Evolutionary conservation across 2,329 filamentous ascomycete species (phyloP).

Genomic region (Neofusicoccum cordaticola): DNA sequence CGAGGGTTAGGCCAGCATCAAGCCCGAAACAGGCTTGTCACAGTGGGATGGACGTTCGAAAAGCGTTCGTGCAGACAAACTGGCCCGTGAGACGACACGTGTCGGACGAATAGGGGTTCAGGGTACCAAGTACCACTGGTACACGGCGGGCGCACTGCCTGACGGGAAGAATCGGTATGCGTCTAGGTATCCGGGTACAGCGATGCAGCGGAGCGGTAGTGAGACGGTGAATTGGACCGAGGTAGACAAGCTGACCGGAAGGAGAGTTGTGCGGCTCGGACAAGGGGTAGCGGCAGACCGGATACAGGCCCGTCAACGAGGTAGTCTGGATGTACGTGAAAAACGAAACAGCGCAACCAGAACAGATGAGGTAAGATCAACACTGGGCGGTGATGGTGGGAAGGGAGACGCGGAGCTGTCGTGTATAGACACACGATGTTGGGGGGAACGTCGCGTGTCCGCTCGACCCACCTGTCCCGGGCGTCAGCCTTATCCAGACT

Average conservation of each 20-base stretch:
- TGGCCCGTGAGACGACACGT: background rate
- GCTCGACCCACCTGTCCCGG: background rate
- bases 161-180: background rate
- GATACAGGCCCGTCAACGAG: background rate
- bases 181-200: background rate
- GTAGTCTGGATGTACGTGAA: background rate
- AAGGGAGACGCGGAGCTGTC: background rate
- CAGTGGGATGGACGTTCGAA: background rate
- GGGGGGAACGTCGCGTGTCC: background rate
- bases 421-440: background rate
- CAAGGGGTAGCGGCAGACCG: background rate
- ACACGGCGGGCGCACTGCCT: background rate
- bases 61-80: background rate
- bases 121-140: background rate
- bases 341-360: background rate
- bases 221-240: no score
- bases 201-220: no score
- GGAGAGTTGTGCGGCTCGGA: background rate
- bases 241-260: background rate
- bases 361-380: background rate
- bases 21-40: background rate
- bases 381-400: background rate
- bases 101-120: background rate
- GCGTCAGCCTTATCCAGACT: background rate
- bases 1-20: background rate